Percentiles rank a stretch among this genome's conserved stretches.
These are phyloP conservation scores for Globisporangium okanoganense DNA, from an alignment of 352 stramenopile species.

Conservation along the genomic window DNA sequence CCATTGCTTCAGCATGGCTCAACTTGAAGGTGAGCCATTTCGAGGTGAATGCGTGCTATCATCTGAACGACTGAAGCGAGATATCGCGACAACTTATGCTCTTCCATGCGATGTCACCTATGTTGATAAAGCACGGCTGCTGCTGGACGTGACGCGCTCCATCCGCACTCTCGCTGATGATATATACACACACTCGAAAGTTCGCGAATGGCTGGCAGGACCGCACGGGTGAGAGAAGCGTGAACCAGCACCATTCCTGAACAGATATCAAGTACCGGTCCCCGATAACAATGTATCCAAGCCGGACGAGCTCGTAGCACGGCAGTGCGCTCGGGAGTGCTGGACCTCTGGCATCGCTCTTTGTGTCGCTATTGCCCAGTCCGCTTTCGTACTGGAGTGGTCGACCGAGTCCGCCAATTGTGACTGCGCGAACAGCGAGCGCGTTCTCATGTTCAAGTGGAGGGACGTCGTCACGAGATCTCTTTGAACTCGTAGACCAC, in stretches of 20 bases:
- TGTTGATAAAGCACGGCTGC: background rate
- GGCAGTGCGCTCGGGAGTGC: background rate
- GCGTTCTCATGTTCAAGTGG: background rate
- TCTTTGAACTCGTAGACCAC: background rate
- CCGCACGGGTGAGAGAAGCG: background rate
- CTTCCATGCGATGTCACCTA: background rate
- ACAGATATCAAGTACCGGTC: slow-evolving; percentile 17
- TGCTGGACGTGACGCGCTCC: background rate
- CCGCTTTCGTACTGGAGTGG: background rate
- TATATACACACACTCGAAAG: background rate
- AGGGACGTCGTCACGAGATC: background rate
- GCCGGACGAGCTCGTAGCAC: slow-evolving; percentile 10
- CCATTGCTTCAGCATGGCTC: no score
- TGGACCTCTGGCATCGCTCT: background rate
- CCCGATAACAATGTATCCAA: slow-evolving; percentile 20
- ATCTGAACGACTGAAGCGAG: background rate
- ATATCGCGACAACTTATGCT: background rate
- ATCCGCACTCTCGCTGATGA: background rate
- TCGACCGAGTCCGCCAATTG: slow-evolving; percentile 3
- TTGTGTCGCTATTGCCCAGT: background rate
- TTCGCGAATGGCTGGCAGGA: background rate
- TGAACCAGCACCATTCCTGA: slow-evolving; percentile 12
- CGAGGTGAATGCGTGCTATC: background rate
- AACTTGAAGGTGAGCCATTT: background rate
- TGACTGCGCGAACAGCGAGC: background rate